Evolutionary conservation across 2,329 filamentous ascomycete species (phyloP), one percentile per base, ranked within the genome.

Genomic region (Fusarium chlamydosporum): DNA sequence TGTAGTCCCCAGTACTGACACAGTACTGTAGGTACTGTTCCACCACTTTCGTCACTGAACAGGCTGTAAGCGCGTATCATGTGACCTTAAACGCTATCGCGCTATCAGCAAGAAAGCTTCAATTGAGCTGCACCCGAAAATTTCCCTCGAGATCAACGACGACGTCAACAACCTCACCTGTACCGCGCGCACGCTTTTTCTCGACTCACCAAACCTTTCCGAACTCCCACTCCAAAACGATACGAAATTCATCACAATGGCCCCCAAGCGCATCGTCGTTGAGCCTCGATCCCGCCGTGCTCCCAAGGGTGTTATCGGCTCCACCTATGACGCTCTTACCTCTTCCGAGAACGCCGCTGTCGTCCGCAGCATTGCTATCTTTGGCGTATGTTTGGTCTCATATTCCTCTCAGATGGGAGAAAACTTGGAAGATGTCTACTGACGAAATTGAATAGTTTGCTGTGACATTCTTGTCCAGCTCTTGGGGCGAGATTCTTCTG

Each of bases 311-410:
- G 84, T 87, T 78, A 71, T 91, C 69, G 82, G 82, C 72, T 83
- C 82, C 59, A 83, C 86, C 70, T 92, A 91, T 79, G 83, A 86
- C 64, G 82, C 87, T 70, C 75, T 92, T 75, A 91, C 88, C 56
- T 86, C 86, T 29, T 79, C 89, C 34, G 90, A 92, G 76, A 92
- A 92, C 79, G 85, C 88, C 48, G 86, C 88, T 58, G 86, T 92
- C 58, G 89, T 92, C 63, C 85, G 88, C 73, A 91, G 89, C 76
- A 81, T 92, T 71, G 83, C 87, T 68, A 78, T 91, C 73, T 92
- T 92, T 76, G 89, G 89, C 57, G 89, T 92, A 84, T 77, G 89
- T 82, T 43, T 27, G 40, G 42, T 23, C 18, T 18, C 10, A 2
- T 4, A 16, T 15, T 34, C 2, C 16, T 29, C 7, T 6, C 9